phyloP scores from a whole-genome alignment of 2,329 filamentous ascomycete species.

The Neurospora sp. region DNA sequence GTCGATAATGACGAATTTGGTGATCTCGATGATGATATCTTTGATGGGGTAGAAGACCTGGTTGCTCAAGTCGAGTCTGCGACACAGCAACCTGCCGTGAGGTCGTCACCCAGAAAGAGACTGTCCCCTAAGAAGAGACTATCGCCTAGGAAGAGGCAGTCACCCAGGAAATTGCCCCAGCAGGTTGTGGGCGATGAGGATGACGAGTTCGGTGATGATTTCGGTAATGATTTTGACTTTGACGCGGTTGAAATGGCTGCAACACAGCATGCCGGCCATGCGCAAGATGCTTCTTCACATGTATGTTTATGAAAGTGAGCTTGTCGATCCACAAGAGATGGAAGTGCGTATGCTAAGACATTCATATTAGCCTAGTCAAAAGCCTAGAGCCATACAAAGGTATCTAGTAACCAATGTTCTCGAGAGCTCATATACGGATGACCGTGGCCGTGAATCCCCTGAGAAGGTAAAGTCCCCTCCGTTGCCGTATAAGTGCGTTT shows the following conservation, averaged over 20 bases:
- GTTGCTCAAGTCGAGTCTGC: slow-evolving; percentile 26
- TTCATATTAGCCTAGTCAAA: slow-evolving; percentile 51
- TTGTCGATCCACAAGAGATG: slow-evolving; percentile 16
- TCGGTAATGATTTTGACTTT: slow-evolving; percentile 64
- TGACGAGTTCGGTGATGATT: slow-evolving; percentile 59
- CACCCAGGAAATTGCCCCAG: slow-evolving; percentile 24
- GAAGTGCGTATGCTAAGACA: slow-evolving; percentile 48
- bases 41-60: slow-evolving; percentile 37
- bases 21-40: slow-evolving; percentile 54
- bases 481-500: not conserved
- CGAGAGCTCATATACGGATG: slow-evolving; percentile 57
- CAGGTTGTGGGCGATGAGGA: slow-evolving; percentile 23
- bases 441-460: slow-evolving; percentile 45
- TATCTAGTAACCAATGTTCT: slow-evolving; percentile 72
- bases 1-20: slow-evolving; percentile 49
- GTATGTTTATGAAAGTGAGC: slow-evolving; percentile 38
- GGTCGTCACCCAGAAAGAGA: not conserved
- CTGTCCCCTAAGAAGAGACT: not conserved
- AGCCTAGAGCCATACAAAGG: slow-evolving; percentile 70
- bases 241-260: slow-evolving; percentile 66
- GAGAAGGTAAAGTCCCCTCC: slow-evolving; percentile 57
- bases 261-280: slow-evolving; percentile 44
- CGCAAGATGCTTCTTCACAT: slow-evolving; percentile 25
- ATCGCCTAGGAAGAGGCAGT: slow-evolving; percentile 2
- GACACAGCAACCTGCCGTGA: not conserved